A percentile compares a stretch with the other conserved stretches of the same genome.
Evolutionary conservation across 2,329 filamentous ascomycete genomes (phyloP).

Genomic region (Pseudogymnoascus sp.): DNA sequence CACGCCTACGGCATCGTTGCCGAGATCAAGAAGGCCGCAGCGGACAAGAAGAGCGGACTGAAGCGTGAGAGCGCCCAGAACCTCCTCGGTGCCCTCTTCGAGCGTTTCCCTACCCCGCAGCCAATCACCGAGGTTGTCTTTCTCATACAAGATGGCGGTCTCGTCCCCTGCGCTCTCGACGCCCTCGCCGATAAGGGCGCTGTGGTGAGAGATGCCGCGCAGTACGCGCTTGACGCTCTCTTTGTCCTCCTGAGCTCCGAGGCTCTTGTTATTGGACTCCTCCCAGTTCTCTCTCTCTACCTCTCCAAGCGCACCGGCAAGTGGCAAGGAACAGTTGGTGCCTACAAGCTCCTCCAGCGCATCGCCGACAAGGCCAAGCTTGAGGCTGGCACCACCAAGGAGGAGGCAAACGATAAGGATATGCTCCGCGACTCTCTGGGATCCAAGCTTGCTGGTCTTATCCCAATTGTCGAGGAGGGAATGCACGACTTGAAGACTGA

Average conservation of each 20-base stretch:
- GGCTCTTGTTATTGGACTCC: conserved; percentile 72
- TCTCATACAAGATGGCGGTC: conserved; percentile 69
- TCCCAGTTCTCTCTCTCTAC: conserved; percentile 71
- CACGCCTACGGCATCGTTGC: conserved; percentile 55
- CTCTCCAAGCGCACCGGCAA: conserved; percentile 81
- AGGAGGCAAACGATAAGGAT: conserved; percentile 83
- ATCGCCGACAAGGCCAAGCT: conserved; percentile 95
- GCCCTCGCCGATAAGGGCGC: conserved; percentile 82
- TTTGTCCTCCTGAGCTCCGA: conserved; percentile 76
- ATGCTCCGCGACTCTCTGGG: conserved; percentile 87
- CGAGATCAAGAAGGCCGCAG: conserved; percentile 68
- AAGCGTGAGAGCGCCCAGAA: conserved; percentile 90
- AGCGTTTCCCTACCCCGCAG: conserved; percentile 75
- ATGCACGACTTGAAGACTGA: conserved; percentile 97
- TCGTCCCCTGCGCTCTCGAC: conserved; percentile 71
- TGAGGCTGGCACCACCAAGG: conserved; percentile 67
- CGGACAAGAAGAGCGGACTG: conserved; percentile 87
- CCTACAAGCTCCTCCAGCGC: conserved; percentile 75
- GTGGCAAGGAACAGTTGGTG: conserved; percentile 93
- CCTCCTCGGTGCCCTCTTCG: conserved; percentile 86
- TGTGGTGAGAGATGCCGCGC: conserved; percentile 82
- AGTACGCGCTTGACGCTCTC: conserved; percentile 87
- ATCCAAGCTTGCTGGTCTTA: conserved; percentile 74
- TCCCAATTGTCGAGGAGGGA: conserved; percentile 82
- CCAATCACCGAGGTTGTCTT: conserved; percentile 75